Conservation (phyloP, 768 basidiomycete genomes). For the Nidularia pulvinata region DNA sequence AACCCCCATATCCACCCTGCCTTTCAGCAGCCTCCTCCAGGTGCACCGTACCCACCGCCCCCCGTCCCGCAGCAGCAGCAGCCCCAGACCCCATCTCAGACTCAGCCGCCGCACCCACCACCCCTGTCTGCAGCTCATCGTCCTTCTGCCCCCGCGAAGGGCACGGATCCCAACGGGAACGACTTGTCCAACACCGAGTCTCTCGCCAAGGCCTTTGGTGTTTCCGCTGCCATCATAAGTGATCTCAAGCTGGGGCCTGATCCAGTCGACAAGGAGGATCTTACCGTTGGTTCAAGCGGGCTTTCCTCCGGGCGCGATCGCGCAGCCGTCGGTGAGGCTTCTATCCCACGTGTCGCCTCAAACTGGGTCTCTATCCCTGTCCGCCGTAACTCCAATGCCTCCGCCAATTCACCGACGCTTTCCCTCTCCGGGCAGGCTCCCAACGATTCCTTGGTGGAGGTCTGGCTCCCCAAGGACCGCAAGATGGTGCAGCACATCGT, state of each 20-base stretch:
- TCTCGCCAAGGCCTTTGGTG: conserved; percentile 80
- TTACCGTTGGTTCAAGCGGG: conserved; percentile 75
- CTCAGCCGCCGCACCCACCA: conserved; percentile 17
- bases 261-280: conserved; percentile 63
- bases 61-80: conserved; percentile 35
- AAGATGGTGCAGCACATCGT: conserved; percentile 61
- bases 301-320: conserved; percentile 72
- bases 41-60: conserved; percentile 30
- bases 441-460: conserved; percentile 33
- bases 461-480: conserved; percentile 82
- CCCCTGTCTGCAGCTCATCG: conserved; percentile 11
- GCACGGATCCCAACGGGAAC: conserved; percentile 77
- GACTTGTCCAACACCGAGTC: conserved; percentile 78
- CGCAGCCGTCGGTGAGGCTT: conserved; percentile 45
- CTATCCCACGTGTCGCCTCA: conserved; percentile 55
- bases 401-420: conserved; percentile 29
- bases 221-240: conserved; percentile 67
- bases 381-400: conserved; percentile 40
- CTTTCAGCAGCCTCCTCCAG: conserved; percentile 44
- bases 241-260: conserved; percentile 54
- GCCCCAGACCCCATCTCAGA: conserved; percentile 19
- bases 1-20: conserved; percentile 60
- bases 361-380: conserved; percentile 63
- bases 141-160: conserved; percentile 47
- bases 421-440: conserved; percentile 27